These are phyloP conservation scores for Entelexis sorbosivorans DNA, from an alignment of 1,139 yeast species.

Conservation along the genomic window DNA sequence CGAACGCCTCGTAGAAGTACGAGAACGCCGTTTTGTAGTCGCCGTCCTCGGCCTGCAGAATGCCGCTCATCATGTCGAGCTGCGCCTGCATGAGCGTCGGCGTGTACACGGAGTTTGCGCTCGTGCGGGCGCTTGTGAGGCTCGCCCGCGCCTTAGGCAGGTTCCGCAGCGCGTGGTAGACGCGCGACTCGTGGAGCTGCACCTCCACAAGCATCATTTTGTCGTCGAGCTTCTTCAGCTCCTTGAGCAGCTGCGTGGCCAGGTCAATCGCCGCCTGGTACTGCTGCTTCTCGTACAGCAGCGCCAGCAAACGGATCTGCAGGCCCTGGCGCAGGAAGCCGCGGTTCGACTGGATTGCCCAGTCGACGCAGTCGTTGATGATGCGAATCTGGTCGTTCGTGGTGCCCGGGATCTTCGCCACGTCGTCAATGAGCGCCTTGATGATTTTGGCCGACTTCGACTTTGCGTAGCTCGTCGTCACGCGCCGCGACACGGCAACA, in stretches of 20 bases:
- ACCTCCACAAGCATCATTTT: slow-evolving; percentile 92
- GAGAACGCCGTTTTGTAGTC: slow-evolving; percentile 95
- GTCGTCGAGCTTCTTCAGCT: slow-evolving; percentile 89
- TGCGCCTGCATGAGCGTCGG: slow-evolving; percentile 94
- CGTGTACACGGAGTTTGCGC: slow-evolving; percentile 90
- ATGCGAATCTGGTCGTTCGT: slow-evolving; percentile 62
- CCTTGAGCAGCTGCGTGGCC: slow-evolving; percentile 61
- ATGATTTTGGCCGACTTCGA: slow-evolving; percentile 87
- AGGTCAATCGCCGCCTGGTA: slow-evolving; percentile 64
- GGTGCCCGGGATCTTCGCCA: slow-evolving; percentile 58
- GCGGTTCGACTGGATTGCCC: slow-evolving; percentile 79
- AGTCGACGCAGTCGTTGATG: slow-evolving; percentile 69
- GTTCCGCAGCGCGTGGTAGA: slow-evolving; percentile 83
- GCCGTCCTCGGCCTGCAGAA: slow-evolving; percentile 90
- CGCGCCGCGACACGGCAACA: slow-evolving; percentile 56
- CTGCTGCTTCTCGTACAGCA: slow-evolving; percentile 53
- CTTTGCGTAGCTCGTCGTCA: slow-evolving; percentile 70
- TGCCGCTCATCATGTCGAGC: slow-evolving; percentile 89
- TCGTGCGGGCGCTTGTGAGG: slow-evolving; percentile 87
- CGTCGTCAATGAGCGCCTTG: slow-evolving; percentile 55
- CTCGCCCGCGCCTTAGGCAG: slow-evolving; percentile 89
- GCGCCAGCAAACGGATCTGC: slow-evolving; percentile 69
- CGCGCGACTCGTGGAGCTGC: slow-evolving; percentile 80
- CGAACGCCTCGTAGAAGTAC: slow-evolving; percentile 89
- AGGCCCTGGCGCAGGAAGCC: slow-evolving; percentile 80